phyloP scores from a whole-genome alignment of 2,329 filamentous ascomycete species.

The Hypoxylon sp. region DNA sequence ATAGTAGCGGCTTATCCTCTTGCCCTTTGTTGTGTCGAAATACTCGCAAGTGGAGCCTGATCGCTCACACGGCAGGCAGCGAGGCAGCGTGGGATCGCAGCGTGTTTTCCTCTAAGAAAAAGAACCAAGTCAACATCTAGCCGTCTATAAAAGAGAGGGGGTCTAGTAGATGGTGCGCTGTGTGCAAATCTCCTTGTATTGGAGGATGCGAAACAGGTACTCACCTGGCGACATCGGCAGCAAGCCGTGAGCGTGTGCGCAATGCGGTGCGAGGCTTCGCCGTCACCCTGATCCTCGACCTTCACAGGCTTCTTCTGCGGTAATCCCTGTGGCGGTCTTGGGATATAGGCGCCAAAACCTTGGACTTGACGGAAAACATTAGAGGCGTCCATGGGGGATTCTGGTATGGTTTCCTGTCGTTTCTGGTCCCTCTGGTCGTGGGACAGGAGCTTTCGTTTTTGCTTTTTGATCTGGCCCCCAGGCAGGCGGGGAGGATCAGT shows the following conservation, averaged over 20 bases:
- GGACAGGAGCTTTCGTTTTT: constrained; percentile 20
- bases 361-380: constrained; percentile 70
- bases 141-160: constrained; percentile 27
- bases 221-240: constrained; percentile 83
- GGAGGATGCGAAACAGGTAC: constrained; percentile 48
- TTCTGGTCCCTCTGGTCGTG: constrained; percentile 30
- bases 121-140: constrained; percentile 21
- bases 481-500: constrained; percentile 42
- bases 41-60: constrained; percentile 95
- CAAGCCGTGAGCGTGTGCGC: constrained; percentile 86
- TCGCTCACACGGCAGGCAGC: constrained; percentile 92
- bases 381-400: constrained; percentile 69
- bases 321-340: constrained; percentile 57
- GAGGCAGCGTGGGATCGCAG: constrained; percentile 93
- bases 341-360: constrained; percentile 65
- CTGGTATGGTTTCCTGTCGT: constrained; percentile 23
- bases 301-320: constrained; percentile 53
- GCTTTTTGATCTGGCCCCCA: constrained; percentile 43
- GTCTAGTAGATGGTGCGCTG: constrained; percentile 9
- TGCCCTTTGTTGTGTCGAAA: constrained; percentile 89
- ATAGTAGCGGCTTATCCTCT: constrained; percentile 90
- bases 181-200: constrained; percentile 11
- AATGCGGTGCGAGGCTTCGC: constrained; percentile 72
- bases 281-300: constrained; percentile 63
- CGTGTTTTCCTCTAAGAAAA: constrained; percentile 85